Base-by-base conservation (phyloP, 805 yeast species). In the Ogataea parapolymorpha region DNA sequence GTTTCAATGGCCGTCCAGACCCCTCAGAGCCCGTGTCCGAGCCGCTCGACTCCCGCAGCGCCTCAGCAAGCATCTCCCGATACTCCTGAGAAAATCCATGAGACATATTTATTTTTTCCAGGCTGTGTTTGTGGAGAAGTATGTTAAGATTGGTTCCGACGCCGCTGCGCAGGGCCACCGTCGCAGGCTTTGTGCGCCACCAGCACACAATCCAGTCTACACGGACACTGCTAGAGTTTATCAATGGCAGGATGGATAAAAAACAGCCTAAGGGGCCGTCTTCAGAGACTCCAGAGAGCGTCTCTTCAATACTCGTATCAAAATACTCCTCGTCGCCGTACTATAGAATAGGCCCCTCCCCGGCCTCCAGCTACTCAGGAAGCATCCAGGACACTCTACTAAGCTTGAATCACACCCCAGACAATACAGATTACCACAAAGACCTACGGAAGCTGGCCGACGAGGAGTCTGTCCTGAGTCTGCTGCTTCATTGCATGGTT, bases 391-490 rank as follows among this genome's bases (percentile, higher is more conserved):
- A 47, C 24, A 26, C 41, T 3, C 16, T 47, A 2, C 17, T 47
- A 26, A 39, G 43, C 16, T 13, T 37, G 6, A 16, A n/a, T n/a
- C n/a, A 20, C n/a, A 3, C 24, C 24, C 4, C n/a, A 9, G 13
- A 13, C 9, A 18, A 31, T 13, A 11, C 14, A 2, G 35, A 28
- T 16, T 28, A 17, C 14, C 27, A 15, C 37, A 54, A 42, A 35
- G 45, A 31, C 9, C 45, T 24, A 23, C 33, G 15, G 25, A 35
- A 40, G n/a, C 35, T 59, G 20, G 42, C 35, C 7, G 58, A 58
- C 28, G 39, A 51, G 5, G 64, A 59, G 36, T 49, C 61, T 20
- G 56, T 54, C 5, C 30, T 59, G 23, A 48, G 51, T 15, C 30
- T 58, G 14, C 39, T 57, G 9, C 14, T 59, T 3, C 55, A 51